phyloP scores from a whole-genome alignment of 495 filamentous ascomycete genomes.

The Chaetomium tenue region DNA sequence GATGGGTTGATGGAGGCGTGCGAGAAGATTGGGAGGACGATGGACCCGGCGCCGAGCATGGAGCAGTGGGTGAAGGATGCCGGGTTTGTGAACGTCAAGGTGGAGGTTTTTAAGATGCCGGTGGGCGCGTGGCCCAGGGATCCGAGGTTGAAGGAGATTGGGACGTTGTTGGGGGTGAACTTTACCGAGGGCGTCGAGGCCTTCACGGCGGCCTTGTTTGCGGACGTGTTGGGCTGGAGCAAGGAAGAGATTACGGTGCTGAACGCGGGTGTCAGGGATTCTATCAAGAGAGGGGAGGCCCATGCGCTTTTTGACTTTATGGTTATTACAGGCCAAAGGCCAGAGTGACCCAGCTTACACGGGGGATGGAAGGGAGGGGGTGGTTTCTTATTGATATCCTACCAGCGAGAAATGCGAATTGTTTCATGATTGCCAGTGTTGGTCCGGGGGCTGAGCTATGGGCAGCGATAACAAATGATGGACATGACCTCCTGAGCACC shows the following conservation, averaged over 20 bases:
- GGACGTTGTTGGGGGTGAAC: constrained; percentile 39
- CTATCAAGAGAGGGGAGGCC: constrained; percentile 25
- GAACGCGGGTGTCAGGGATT: constrained; percentile 30
- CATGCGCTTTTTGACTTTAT: constrained; percentile 30
- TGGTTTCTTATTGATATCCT: too few species aligned
- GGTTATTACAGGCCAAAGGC: constrained; percentile 27
- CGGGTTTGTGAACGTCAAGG: constrained; percentile 40
- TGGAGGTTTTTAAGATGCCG: constrained; percentile 37
- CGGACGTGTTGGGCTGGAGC: constrained; percentile 36
- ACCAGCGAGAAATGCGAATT: too few species aligned
- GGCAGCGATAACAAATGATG: too few species aligned
- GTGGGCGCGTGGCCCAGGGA: constrained; percentile 48
- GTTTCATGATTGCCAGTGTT: too few species aligned
- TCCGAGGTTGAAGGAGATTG: constrained; percentile 50
- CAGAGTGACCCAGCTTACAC: constrained; percentile 6
- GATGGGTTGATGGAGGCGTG: constrained; percentile 37
- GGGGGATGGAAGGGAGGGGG: too few species aligned
- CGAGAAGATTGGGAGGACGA: constrained; percentile 30
- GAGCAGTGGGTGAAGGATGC: constrained; percentile 34
- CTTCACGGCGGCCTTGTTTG: constrained; percentile 35
- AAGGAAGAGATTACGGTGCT: constrained; percentile 35
- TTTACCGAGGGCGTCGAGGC: constrained; percentile 36
- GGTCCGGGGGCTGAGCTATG: too few species aligned
- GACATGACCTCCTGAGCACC: too few species aligned
- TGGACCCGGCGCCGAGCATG: constrained; percentile 25